Percentiles rank a stretch among this genome's conserved stretches.
Conservation (phyloP, 2,329 filamentous ascomycete genomes). For the Epichloe gansuensis region DNA sequence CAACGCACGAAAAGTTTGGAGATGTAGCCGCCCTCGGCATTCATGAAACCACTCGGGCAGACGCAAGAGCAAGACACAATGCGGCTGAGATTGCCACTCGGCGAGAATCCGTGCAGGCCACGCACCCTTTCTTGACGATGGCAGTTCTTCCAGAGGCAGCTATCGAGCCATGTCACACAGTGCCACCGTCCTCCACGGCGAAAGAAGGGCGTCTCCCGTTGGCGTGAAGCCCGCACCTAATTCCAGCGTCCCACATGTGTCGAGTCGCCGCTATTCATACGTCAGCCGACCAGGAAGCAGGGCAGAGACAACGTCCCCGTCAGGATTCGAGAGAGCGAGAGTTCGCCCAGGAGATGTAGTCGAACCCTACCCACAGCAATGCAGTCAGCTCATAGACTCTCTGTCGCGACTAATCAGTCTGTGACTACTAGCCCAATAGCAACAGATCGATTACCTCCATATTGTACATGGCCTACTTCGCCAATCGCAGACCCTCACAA, state of each 20-base stretch:
- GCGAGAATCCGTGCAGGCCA: conserved; percentile 38
- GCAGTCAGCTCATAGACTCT: conserved; percentile 37
- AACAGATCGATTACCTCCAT: conserved; percentile 1
- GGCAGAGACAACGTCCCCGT: conserved; percentile 5
- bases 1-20: conserved; percentile 31
- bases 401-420: conserved; percentile 38
- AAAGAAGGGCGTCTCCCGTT: conserved; percentile 5
- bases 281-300: conserved; percentile 17
- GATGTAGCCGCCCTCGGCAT: conserved; percentile 15
- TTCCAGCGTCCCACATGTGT: conserved; percentile 39
- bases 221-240: conserved; percentile 29
- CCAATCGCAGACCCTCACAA: not conserved
- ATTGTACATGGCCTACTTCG: not conserved
- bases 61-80: conserved; percentile 37
- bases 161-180: conserved; percentile 7
- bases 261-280: conserved; percentile 33
- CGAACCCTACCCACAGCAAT: conserved; percentile 34
- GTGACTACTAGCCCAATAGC: not conserved
- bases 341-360: not conserved
- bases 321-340: not conserved
- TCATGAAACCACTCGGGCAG: conserved; percentile 21
- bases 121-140: conserved; percentile 28
- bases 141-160: not conserved
- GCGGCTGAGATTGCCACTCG: conserved; percentile 38
- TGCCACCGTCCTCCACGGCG: not conserved